Percentiles rank a stretch among this genome's conserved stretches.
phyloP scores from a whole-genome alignment of 2,329 filamentous ascomycete species.

The Chlorencoelia australis region DNA sequence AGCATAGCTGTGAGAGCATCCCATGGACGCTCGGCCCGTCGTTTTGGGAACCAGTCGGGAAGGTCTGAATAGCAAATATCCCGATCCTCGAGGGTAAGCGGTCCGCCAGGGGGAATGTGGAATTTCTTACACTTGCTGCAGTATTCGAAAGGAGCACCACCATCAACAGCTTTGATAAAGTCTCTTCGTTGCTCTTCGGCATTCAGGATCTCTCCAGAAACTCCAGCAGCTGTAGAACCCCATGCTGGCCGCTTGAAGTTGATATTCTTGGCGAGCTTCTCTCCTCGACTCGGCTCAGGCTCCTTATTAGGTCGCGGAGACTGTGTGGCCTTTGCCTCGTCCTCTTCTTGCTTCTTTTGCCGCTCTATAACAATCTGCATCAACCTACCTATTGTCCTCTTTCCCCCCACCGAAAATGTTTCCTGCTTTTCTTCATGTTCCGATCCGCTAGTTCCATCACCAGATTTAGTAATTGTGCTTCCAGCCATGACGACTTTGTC shows the following conservation, averaged over 20 bases:
- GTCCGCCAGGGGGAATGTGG: slow-evolving; percentile 20
- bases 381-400: too few relatives aligned
- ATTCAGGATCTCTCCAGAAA: slow-evolving; percentile 3
- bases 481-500: too few relatives aligned
- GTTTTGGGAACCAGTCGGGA: slow-evolving; percentile 23
- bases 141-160: slow-evolving; percentile 9
- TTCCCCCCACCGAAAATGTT: too few relatives aligned
- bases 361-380: too few relatives aligned
- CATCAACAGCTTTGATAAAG: slow-evolving; percentile 8
- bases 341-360: too few relatives aligned
- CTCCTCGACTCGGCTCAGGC: background rate
- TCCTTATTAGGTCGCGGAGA: background rate
- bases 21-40: slow-evolving; percentile 14
- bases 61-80: slow-evolving; percentile 20
- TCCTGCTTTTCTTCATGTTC: too few relatives aligned
- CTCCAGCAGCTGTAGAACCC: slow-evolving; percentile 2
- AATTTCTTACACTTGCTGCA: slow-evolving; percentile 19
- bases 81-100: slow-evolving; percentile 16
- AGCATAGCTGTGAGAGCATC: slow-evolving; percentile 10
- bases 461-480: too few relatives aligned
- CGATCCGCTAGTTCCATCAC: too few relatives aligned
- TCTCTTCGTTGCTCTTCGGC: slow-evolving; percentile 5
- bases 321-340: too few relatives aligned
- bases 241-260: slow-evolving; percentile 4
- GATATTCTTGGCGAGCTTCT: slow-evolving; percentile 2